Percentiles rank a stretch among this genome's conserved stretches.
Evolutionary conservation across 169 alveolate species (phyloP).

Genomic region (Cryptosporidium andersoni): DNA sequence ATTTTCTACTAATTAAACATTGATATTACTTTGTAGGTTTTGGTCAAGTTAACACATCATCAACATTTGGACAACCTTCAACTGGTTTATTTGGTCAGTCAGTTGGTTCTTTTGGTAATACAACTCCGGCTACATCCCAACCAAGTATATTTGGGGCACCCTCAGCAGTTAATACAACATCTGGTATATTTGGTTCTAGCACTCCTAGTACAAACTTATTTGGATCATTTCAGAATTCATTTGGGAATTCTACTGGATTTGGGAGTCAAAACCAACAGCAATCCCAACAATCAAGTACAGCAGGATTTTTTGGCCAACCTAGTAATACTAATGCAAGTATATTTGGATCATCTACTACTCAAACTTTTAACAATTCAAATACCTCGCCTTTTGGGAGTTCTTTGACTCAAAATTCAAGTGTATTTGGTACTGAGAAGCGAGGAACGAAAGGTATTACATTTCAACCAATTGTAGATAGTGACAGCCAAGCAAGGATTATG

Average conservation of each 20-base stretch:
- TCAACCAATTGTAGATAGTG: constrained; percentile 67
- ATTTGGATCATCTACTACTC: constrained; percentile 41
- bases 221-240: constrained; percentile 62
- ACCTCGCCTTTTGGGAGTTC: constrained; percentile 55
- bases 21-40: constrained; percentile 4
- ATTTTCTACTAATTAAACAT: too few relatives aligned
- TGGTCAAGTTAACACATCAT: constrained; percentile 16
- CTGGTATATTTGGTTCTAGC: constrained; percentile 54
- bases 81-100: constrained; percentile 64
- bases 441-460: constrained; percentile 66
- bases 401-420: constrained; percentile 30
- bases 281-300: constrained; percentile 35
- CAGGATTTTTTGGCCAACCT: constrained; percentile 46
- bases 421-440: constrained; percentile 20
- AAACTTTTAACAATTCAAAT: constrained; percentile 10
- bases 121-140: constrained; percentile 32
- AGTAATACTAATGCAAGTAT: constrained; percentile 8
- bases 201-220: constrained; percentile 7
- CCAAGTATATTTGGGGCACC: constrained; percentile 45
- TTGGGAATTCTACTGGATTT: constrained; percentile 49
- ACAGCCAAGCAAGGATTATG: constrained; percentile 69
- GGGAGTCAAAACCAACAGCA: constrained; percentile 6
- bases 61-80: constrained; percentile 54
- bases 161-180: not conserved
- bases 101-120: constrained; percentile 51